Conservation (phyloP, 78 protist species). For the Emiliania huxleyi region DNA sequence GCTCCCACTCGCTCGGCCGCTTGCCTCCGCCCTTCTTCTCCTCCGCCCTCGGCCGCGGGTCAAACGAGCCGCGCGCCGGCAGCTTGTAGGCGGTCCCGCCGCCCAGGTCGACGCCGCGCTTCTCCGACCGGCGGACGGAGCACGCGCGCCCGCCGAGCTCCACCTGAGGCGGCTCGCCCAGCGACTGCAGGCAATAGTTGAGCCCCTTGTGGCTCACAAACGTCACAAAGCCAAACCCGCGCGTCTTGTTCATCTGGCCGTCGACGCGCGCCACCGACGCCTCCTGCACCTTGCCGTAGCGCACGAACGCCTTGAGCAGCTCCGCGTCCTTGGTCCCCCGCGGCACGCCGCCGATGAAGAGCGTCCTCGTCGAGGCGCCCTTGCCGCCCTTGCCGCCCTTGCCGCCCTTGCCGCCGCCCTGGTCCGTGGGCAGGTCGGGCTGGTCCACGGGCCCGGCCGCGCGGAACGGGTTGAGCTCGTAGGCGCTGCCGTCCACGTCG, state of each 20-base stretch:
- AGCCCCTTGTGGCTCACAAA: neutral
- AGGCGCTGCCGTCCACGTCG: neutral
- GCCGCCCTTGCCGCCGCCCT: neutral
- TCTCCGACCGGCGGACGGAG: neutral
- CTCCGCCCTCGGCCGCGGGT: neutral
- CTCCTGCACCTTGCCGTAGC: conserved; percentile 20
- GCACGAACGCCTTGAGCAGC: neutral
- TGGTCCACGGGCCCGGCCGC: neutral
- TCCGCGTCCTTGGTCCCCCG: neutral
- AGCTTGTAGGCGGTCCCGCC: neutral
- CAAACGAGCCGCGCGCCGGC: neutral
- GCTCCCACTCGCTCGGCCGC: too few species aligned
- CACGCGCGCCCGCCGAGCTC: neutral
- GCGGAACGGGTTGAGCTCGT: conserved; percentile 9
- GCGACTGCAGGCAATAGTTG: neutral
- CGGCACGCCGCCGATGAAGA: conserved; percentile 5
- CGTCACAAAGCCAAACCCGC: conserved; percentile 18
- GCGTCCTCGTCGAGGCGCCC: neutral
- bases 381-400: neutral
- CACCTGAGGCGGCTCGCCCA: neutral
- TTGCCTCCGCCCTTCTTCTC: neutral
- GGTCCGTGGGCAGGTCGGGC: too few species aligned
- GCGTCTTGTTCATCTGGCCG: neutral
- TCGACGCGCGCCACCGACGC: neutral
- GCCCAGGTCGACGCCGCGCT: neutral